A percentile compares a stretch with the other conserved stretches of the same genome.
Evolutionary conservation across 2,329 filamentous ascomycete genomes (phyloP).

Genomic region (Xylariaceae sp.): DNA sequence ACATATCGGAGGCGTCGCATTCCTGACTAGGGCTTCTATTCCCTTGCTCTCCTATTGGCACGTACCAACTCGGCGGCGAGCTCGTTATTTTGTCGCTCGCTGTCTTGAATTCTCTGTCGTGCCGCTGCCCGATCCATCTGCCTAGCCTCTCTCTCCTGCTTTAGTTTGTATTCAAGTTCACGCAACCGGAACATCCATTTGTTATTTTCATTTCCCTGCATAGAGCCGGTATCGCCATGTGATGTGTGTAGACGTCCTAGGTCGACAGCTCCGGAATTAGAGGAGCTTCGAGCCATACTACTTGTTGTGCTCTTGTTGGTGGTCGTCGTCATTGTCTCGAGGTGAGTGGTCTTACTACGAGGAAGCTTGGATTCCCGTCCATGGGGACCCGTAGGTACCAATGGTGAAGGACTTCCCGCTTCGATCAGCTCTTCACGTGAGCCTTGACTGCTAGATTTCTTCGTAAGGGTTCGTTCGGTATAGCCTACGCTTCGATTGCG

Average conservation of each 20-base stretch:
- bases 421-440: slow-evolving; percentile 44
- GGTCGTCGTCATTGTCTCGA: slow-evolving; percentile 37
- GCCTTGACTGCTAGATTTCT: slow-evolving; percentile 48
- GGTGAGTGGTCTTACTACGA: slow-evolving; percentile 48
- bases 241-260: slow-evolving; percentile 36
- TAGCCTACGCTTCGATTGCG: slow-evolving; percentile 51
- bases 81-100: slow-evolving; percentile 43
- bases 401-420: slow-evolving; percentile 59
- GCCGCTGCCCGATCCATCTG: slow-evolving; percentile 85
- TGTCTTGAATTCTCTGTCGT: slow-evolving; percentile 64
- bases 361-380: slow-evolving; percentile 40
- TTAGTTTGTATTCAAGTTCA: slow-evolving; percentile 87
- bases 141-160: slow-evolving; percentile 86
- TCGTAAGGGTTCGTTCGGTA: slow-evolving; percentile 45
- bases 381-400: slow-evolving; percentile 59
- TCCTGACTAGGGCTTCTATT: slow-evolving; percentile 29
- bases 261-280: slow-evolving; percentile 33
- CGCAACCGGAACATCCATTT: slow-evolving; percentile 85
- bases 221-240: slow-evolving; percentile 28
- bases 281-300: slow-evolving; percentile 39
- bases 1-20: slow-evolving; percentile 7
- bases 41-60: slow-evolving; percentile 37
- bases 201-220: slow-evolving; percentile 59
- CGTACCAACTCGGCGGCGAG: slow-evolving; percentile 42
- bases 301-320: slow-evolving; percentile 35